Base-by-base conservation (phyloP, 495 filamentous ascomycete species). In the Tuber aestivum region DNA sequence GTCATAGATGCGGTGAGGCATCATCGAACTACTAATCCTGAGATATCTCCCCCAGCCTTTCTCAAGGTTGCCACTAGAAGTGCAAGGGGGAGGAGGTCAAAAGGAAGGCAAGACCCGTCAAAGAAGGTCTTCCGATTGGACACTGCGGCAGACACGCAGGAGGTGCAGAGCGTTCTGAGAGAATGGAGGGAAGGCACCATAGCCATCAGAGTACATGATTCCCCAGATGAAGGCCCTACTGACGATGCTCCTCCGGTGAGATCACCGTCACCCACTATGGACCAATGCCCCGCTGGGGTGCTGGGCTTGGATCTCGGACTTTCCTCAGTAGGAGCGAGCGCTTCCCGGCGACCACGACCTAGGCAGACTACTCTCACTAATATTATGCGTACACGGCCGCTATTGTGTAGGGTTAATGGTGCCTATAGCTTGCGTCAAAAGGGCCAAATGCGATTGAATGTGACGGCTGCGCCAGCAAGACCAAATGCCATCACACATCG, bases 11-110 rank as follows among this genome's bases (percentile, higher is more conserved):
- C 90, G 42, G 86, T 74, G 89, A 45, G 87, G 85, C 79, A 85
- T 85, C 45, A 83, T 81, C 44, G 72, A 73, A 45, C 74, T 75
- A 75, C 73, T 45, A 70, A 71, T 83, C 71, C 79, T 38, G 40
- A 76, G 32, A 75, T 78, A 18, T 77, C 85, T 23, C 83, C 86
- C 10, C 94, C 95, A 8, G 84, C 85, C 41, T 98, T 98, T 81
- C 85, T 97, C 35, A 90, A 89, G 71, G 83, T 99, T 77, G 95
- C 95, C 56, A 88, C 89, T 32, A 90, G 96, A 70, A 86, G 87
- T 75, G 93, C 89, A 69, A 90, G 87, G 23, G 87, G 84, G 74
- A 88, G 88, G 77, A 80, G 78, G 56, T 90, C 92, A 77, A 81
- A 86, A 75, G 94, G 93, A 10, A 90, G 91, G 80, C 88, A 90